Base-by-base conservation (phyloP, 2,329 filamentous ascomycete genomes). In the Fusarium liriodendri region DNA sequence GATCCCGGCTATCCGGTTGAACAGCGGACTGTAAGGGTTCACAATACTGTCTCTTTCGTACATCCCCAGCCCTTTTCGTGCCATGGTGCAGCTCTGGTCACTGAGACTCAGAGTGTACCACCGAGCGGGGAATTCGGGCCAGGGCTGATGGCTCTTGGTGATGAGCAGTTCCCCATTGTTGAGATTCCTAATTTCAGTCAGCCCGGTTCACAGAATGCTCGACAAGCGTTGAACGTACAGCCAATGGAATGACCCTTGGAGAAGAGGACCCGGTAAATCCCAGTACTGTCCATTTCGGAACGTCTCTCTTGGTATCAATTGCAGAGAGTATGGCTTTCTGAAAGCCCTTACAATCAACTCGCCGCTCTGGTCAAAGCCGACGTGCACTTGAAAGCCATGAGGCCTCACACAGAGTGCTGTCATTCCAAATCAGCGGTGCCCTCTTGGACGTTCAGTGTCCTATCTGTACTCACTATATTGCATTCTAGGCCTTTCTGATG, bases 221-320 rank as follows among this genome's bases (percentile, higher is more conserved):
- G 20, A 16, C 18, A 6, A 29, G 16, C 2, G n/a, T 1, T 90
- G 2, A 79, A 78, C 73, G 75, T 62, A 77, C 42, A 92, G 79
- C 89, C 90, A 92, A 69, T 93, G 90, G 3, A 88, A 82, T 57
- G 87, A 91, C 11, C 84, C 79, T 0, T 86, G 74, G 0, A 90
- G 70, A 0, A 93, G 79, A 1, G 84, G 77, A 0, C 74, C 76
- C 0, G 90, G 91, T 1, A 92, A 80, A 70, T 90, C 89, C 0
- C 62, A 76, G 16, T 68, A 29, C 14, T 65, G 42, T 2, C 54
- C 67, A 33, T 70, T 63, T 2, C 61, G 63, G 14, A 78, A 78
- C 4, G 18, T 58, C 2, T 74, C 70, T 27, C 73, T 69, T 4
- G 66, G 75, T 29, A 78, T 76, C 13, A 78, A 47, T 38, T 78